phyloP scores from a whole-genome alignment of 2,329 filamentous ascomycete genomes.

The Tolypocladium guangdongense region DNA sequence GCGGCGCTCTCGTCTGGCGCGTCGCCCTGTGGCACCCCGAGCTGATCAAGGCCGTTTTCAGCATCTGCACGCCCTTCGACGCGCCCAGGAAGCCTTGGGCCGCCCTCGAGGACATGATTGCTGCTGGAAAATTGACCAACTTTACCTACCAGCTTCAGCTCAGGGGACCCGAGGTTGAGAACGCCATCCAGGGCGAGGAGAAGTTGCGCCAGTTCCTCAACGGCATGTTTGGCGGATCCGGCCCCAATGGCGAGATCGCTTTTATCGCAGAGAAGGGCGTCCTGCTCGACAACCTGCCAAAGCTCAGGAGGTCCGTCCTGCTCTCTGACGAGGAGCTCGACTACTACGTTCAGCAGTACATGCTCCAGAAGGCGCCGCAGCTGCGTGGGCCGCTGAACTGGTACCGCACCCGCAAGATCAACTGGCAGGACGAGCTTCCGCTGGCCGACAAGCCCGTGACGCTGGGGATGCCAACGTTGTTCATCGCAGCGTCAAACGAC shows the following conservation, averaged over 20 bases:
- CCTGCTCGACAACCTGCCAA: conserved; percentile 49
- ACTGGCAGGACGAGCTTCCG: conserved; percentile 62
- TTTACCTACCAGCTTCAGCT: conserved; percentile 83
- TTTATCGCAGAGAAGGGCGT: conserved; percentile 55
- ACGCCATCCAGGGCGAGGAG: conserved; percentile 41
- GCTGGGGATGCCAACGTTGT: conserved; percentile 56
- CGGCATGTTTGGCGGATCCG: conserved; percentile 57
- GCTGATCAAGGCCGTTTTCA: conserved; percentile 65
- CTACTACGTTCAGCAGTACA: conserved; percentile 64
- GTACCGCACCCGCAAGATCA: conserved; percentile 67
- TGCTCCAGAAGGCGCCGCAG: conserved; percentile 43
- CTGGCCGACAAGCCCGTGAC: conserved; percentile 45
- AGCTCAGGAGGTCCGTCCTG: conserved; percentile 42
- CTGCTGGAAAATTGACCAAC: conserved; percentile 44
- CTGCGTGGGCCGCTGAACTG: conserved; percentile 76
- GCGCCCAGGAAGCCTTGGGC: conserved; percentile 41
- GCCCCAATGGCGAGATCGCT: conserved; percentile 39
- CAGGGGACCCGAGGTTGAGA: conserved; percentile 54
- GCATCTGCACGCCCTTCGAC: conserved; percentile 66
- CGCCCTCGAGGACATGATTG: conserved; percentile 49
- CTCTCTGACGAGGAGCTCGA: conserved; percentile 61
- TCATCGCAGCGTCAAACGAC: conserved; percentile 64
- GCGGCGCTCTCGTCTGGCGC: conserved; percentile 67
- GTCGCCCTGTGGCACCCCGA: conserved; percentile 62
- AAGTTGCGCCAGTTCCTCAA: conserved; percentile 61